Percentiles rank a stretch among this genome's conserved stretches.
Conservation (phyloP, 2,329 filamentous ascomycete species). For the Sphaerulina musiva region DNA sequence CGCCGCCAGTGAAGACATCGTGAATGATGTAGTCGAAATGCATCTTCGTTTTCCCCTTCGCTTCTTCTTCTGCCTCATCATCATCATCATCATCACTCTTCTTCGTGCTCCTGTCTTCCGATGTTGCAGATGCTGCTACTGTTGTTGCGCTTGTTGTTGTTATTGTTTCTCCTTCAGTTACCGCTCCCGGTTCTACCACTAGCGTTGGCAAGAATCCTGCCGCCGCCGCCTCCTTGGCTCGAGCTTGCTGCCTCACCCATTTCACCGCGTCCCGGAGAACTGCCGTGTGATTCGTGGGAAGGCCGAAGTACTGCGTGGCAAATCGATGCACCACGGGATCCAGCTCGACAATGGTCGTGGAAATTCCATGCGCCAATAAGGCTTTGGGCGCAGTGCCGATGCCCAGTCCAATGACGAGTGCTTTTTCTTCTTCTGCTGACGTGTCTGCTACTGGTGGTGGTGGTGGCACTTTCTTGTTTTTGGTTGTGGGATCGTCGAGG, state of each 20-base stretch:
- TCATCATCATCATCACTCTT: not conserved
- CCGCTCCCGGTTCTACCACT: not conserved
- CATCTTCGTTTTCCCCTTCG: not conserved
- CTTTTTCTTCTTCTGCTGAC: conserved; percentile 40
- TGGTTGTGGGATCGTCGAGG: conserved; percentile 28
- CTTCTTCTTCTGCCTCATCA: not conserved
- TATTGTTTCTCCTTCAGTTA: not conserved
- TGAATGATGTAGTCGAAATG: conserved; percentile 88
- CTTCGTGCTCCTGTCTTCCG: not conserved
- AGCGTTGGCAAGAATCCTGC: not conserved
- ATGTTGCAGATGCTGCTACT: not conserved
- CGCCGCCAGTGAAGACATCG: conserved; percentile 95
- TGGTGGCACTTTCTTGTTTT: not conserved
- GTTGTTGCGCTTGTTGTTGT: not conserved
- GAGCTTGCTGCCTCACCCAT: conserved; percentile 53
- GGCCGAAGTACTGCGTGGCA: conserved; percentile 72
- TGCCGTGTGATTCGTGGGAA: conserved; percentile 70
- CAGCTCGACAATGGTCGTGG: conserved; percentile 91
- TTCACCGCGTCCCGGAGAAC: conserved; percentile 73
- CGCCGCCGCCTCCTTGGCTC: not conserved
- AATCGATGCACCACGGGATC: conserved; percentile 84
- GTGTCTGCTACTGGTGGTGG: conserved; percentile 31
- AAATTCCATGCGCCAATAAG: conserved; percentile 77
- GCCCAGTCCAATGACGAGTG: conserved; percentile 83
- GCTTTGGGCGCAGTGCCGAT: conserved; percentile 88